A percentile compares a stretch with the other conserved stretches of the same genome.
Evolutionary conservation across 768 basidiomycete genomes (phyloP).

Genomic region (Dentipellis sp.): DNA sequence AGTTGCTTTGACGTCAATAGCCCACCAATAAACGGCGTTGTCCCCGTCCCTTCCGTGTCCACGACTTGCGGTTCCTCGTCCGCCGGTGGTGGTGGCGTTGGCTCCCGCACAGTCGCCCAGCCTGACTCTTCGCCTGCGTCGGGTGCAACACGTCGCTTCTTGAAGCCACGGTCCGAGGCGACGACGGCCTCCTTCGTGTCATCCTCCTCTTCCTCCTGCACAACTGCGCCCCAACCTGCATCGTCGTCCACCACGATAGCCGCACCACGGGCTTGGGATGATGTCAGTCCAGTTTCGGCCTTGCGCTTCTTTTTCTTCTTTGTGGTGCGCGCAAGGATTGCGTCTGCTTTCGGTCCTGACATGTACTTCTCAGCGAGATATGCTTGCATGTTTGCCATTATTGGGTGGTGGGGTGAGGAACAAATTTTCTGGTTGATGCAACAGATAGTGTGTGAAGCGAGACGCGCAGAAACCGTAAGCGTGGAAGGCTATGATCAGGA

Average conservation of each 20-base stretch:
- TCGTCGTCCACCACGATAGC: slow-evolving; percentile 53
- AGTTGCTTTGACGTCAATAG: slow-evolving; percentile 71
- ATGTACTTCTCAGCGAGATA: slow-evolving; percentile 92
- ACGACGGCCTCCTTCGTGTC: slow-evolving; percentile 57
- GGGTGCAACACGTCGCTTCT: slow-evolving; percentile 51
- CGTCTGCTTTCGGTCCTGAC: slow-evolving; percentile 94
- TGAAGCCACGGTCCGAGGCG: slow-evolving; percentile 69
- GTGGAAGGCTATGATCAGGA: too few relatives aligned
- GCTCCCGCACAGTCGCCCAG: slow-evolving; percentile 60
- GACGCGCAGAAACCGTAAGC: too few relatives aligned
- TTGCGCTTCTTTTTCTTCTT: slow-evolving; percentile 73
- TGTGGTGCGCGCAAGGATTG: slow-evolving; percentile 65
- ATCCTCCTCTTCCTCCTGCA: slow-evolving; percentile 45
- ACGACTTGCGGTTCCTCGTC: slow-evolving; percentile 66
- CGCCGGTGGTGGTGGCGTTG: slow-evolving; percentile 41
- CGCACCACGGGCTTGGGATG: slow-evolving; percentile 11
- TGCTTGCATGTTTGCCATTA: slow-evolving; percentile 43
- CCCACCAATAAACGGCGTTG: slow-evolving; percentile 55
- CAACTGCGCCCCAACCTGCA: slow-evolving; percentile 47
- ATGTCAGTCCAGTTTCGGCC: slow-evolving; percentile 22
- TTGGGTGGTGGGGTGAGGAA: background rate
- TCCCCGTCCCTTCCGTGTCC: slow-evolving; percentile 31
- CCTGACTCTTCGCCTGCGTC: slow-evolving; percentile 35
- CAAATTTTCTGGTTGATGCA: background rate
- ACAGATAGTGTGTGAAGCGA: too few relatives aligned